Conservation (phyloP, 805 yeast species). For the Metschnikowia amazonensis region DNA sequence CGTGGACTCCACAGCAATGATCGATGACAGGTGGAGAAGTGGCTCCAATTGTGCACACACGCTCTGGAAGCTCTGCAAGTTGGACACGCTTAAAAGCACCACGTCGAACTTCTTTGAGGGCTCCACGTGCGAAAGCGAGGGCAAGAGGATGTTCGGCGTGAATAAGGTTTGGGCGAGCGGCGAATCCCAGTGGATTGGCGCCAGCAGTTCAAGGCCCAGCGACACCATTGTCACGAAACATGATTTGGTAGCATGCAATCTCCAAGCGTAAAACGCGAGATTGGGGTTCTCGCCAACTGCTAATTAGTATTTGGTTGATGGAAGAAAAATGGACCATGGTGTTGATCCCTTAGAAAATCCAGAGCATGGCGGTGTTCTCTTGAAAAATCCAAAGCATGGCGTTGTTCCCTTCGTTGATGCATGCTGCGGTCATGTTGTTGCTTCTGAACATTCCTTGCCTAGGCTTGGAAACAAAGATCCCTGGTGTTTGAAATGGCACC, state of each 20-base stretch:
- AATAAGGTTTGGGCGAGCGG: slow-evolving; percentile 14
- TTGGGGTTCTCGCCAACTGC: slow-evolving; percentile 56
- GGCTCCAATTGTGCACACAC: slow-evolving; percentile 24
- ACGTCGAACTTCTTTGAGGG: slow-evolving; percentile 27
- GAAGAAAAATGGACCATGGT: too few relatives aligned
- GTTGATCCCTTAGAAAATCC: too few relatives aligned
- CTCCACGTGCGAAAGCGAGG: slow-evolving; percentile 15
- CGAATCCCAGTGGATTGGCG: slow-evolving; percentile 20
- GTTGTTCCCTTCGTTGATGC: too few relatives aligned
- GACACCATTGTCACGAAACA: slow-evolving; percentile 39
- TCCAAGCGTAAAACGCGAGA: slow-evolving; percentile 57
- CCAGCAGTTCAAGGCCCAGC: slow-evolving; percentile 20
- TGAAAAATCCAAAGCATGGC: too few relatives aligned
- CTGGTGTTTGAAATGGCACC: too few relatives aligned
- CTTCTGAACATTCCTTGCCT: too few relatives aligned
- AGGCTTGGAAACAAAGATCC: too few relatives aligned
- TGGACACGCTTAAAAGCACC: slow-evolving; percentile 31
- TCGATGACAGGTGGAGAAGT: slow-evolving; percentile 36
- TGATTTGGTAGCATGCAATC: slow-evolving; percentile 43
- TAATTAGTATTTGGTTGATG: slow-evolving; percentile 13
- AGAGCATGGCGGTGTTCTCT: too few relatives aligned
- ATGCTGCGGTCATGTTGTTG: too few relatives aligned
- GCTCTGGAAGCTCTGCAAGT: slow-evolving; percentile 39
- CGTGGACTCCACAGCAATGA: slow-evolving; percentile 62
- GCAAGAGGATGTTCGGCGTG: slow-evolving; percentile 18